Base-by-base conservation (phyloP, 2,329 filamentous ascomycete species). In the Orbilia brochopaga region DNA sequence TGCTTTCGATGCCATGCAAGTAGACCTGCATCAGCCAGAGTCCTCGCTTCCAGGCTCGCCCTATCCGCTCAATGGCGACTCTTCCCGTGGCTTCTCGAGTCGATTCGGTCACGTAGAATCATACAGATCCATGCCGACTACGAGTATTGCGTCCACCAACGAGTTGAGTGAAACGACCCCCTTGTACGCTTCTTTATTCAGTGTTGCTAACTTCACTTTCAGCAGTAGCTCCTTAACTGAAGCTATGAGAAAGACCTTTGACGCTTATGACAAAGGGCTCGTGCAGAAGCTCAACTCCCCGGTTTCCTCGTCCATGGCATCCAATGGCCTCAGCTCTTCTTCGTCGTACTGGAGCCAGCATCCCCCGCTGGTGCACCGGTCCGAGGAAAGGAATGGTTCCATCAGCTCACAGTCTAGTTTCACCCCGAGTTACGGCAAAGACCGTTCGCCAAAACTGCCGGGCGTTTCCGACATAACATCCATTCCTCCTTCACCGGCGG, bases 201-300 rank as follows among this genome's bases (percentile, higher is more conserved):
- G 23, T 24, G 44, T 60, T 23, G 44, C 65, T 69, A 50, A 69
- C 58, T 35, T 54, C 32, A 11, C 23, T 11, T 21, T 23, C 15
- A 72, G 67, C 32, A 72, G 67, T n/a, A 72, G 67, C 51, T 65
- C 67, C 11, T 37, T 72, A 56, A 72, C 55, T 55, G 67, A 72
- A 17, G 67, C 67, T 6, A 72, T 72, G 67, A 72, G 54, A 37
- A 72, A 72, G 46, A 72, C 67, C 6, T 72, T 72, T 40, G 60
- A 72, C 48, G 67, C 67, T 32, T 72, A 72, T 53, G 67, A 72
- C 35, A 72, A 65, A 61, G 67, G 67, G 30, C 46, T 72, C 10
- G 67, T 72, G 6, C 60, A 72, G 53, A 72, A 72, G 24, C 42
- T 72, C 40, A 72, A 72, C 24, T 72, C 67, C 17, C 67, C 67